Conservation (phyloP, 1,139 yeast genomes). For the Geotrichum bryndzae region DNA sequence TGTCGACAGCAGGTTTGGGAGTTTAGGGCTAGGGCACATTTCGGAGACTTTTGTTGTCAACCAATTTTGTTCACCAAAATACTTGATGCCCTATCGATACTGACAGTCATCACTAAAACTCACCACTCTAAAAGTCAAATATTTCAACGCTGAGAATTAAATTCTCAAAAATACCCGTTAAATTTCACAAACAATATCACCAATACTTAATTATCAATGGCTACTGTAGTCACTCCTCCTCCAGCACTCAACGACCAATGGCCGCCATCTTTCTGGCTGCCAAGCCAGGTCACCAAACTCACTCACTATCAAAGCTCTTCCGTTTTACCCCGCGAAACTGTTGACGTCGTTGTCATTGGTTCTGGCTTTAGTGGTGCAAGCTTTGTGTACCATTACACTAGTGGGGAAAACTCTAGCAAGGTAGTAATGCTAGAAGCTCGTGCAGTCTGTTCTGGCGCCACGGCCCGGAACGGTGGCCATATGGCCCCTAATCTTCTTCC, state of each 20-base stretch:
- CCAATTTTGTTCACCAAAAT: not conserved
- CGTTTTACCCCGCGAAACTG: constrained; percentile 28
- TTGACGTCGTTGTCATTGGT: constrained; percentile 38
- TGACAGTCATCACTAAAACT: too few species aligned
- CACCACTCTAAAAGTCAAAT: too few species aligned
- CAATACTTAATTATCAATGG: not conserved
- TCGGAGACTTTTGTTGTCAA: not conserved
- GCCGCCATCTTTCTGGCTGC: constrained; percentile 23
- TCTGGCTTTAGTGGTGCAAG: constrained; percentile 43
- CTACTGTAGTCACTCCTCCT: not conserved
- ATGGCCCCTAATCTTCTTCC: constrained; percentile 37
- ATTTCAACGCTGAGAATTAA: not conserved
- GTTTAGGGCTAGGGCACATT: constrained; percentile 1
- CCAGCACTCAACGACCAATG: constrained; percentile 10
- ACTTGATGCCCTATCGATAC: not conserved
- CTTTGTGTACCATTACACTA: constrained; percentile 33
- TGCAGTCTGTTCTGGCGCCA: constrained; percentile 43
- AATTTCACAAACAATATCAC: not conserved
- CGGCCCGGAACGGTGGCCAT: constrained; percentile 49
- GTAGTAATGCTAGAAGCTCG: constrained; percentile 41
- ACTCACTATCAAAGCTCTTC: constrained; percentile 23
- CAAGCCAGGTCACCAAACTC: constrained; percentile 17
- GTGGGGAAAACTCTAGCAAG: not conserved
- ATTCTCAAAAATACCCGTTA: not conserved
- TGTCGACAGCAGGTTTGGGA: not conserved